A percentile compares a stretch with the other conserved stretches of the same genome.
Evolutionary conservation across 768 basidiomycete species (phyloP).

Genomic region (Trametes elegans): DNA sequence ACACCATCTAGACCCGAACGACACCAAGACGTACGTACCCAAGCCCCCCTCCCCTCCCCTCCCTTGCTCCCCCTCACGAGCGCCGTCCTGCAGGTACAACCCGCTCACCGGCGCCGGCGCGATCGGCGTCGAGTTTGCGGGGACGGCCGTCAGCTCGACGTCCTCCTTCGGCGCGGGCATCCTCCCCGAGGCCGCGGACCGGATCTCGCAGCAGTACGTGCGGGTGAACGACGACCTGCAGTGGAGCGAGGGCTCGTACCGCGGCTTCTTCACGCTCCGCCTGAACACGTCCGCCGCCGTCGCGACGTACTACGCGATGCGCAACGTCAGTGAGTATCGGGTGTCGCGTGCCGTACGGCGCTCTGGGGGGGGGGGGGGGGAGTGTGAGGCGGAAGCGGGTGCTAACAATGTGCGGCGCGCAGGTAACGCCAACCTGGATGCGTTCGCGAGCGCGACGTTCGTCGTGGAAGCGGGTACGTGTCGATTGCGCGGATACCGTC

Average conservation of each 20-base stretch:
- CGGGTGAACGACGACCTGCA: conserved; percentile 48
- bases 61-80: background rate
- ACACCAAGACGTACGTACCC: conserved; percentile 41
- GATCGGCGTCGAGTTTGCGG: conserved; percentile 60
- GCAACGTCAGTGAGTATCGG: conserved; percentile 45
- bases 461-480: conserved; percentile 32
- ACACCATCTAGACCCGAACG: conserved; percentile 44
- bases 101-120: conserved; percentile 47
- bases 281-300: conserved; percentile 44
- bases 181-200: conserved; percentile 38
- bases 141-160: conserved; percentile 54
- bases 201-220: conserved; percentile 37
- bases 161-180: conserved; percentile 46
- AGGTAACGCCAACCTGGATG: conserved; percentile 44
- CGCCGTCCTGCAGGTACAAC: conserved; percentile 39
- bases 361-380: too few species aligned
- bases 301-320: conserved; percentile 57
- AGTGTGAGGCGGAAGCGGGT: background rate
- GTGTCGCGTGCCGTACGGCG: too few species aligned
- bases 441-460: conserved; percentile 44
- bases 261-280: conserved; percentile 58
- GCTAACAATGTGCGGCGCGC: background rate
- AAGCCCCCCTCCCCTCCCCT: too few species aligned
- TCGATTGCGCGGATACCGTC: background rate
- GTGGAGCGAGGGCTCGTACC: conserved; percentile 58